phyloP scores from a whole-genome alignment of 441 rosid genomes.

The Geranium incanum region DNA sequence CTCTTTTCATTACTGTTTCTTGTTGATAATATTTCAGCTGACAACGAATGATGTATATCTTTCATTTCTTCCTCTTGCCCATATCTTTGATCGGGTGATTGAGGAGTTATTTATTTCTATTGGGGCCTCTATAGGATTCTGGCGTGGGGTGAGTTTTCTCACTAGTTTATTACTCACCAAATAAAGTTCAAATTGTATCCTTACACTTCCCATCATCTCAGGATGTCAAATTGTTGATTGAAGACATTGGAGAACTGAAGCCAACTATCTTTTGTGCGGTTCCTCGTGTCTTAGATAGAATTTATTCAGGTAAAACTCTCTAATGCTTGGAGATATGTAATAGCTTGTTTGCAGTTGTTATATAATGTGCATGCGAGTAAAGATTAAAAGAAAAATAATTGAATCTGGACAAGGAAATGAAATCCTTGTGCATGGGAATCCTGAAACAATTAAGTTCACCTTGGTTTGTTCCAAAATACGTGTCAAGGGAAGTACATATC shows the following conservation, averaged over 20 bases:
- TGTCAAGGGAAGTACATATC: neutral
- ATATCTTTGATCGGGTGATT: slow-evolving; percentile 83
- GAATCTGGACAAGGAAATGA: neutral
- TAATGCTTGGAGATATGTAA: too few relatives aligned
- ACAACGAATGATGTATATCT: slow-evolving; percentile 60
- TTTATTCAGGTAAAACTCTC: slow-evolving; percentile 48
- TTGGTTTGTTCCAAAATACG: neutral
- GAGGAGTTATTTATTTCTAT: slow-evolving; percentile 67
- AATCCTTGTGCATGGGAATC: neutral
- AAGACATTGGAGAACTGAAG: slow-evolving; percentile 85
- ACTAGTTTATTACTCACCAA: slow-evolving; percentile 9
- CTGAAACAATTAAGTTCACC: neutral
- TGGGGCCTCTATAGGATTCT: slow-evolving; percentile 85
- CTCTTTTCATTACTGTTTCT: slow-evolving; percentile 8
- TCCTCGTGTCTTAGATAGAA: slow-evolving; percentile 91
- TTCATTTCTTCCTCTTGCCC: slow-evolving; percentile 97
- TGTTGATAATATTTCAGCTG: slow-evolving; percentile 41
- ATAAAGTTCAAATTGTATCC: slow-evolving; percentile 1
- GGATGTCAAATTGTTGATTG: slow-evolving; percentile 86
- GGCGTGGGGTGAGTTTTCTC: slow-evolving; percentile 53
- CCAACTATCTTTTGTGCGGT: slow-evolving; percentile 88
- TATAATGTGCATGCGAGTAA: neutral
- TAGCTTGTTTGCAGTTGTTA: neutral
- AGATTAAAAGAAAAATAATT: neutral
- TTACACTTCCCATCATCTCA: slow-evolving; percentile 22